Base-by-base conservation (phyloP, 1,284 basidiomycete species). In the Ustilago nuda region DNA sequence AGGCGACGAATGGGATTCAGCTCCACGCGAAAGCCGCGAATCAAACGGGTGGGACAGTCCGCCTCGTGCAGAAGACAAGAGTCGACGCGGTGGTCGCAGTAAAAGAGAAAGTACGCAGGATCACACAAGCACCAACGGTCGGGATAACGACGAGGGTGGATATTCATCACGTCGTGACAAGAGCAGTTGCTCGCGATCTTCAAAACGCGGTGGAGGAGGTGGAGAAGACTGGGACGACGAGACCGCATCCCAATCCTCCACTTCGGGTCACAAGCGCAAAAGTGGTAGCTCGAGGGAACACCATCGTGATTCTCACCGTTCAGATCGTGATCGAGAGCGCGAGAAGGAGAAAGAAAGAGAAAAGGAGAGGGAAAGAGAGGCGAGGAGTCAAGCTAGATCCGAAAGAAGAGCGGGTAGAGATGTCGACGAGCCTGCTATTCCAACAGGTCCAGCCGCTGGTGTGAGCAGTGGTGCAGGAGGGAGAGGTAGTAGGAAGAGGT, bases 391-490 rank as follows among this genome's bases (percentile, higher is more conserved):
- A 30, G 72, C 68, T 1, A 48, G 74, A 50, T 59, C 66, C 1
- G 74, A 76, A 19, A 55, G 74, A 4, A 61, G 76, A 53, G 66
- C 76, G 2, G 74, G 72, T 0, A 56, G 66, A 35, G 76, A 78
- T 52, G 4, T 70, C 1, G 73, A 76, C n/a, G 73, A 68, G 5
- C 7, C 45, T 2, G 15, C 51, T 9, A 66, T 63, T 46, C 58
- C 68, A 4, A 69, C 58, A 1, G 65, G 64, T 8, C 58, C 61
- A 4, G 45, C 66, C 0, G 67, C 63, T 4, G 53, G 53, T 12
- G 30, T 19, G 12, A 41, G 58, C 11, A 43, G 39, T 45, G 53
- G 50, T 19, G 51, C 2, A 17, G 43, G 58, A 12, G 43, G 56
- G n/a, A 62, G 55, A 23, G 62, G 51, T 3, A 60, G 74, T 23